Percentiles rank a stretch among this genome's conserved stretches.
These are phyloP conservation scores for Henningerozyma blattae DNA, from an alignment of 805 yeast species.

Conservation along the genomic window DNA sequence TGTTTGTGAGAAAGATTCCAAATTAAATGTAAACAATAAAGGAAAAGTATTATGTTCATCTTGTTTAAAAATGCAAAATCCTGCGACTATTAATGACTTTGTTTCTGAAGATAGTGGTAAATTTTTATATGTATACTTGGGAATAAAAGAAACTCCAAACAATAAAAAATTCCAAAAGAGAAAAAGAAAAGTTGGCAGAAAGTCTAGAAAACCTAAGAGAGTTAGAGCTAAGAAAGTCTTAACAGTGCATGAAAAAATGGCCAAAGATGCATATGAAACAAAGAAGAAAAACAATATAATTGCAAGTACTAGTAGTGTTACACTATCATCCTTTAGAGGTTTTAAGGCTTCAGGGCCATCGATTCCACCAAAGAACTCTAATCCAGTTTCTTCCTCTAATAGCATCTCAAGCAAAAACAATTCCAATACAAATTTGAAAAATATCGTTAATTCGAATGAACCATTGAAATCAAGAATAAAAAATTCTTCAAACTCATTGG, in stretches of 20 bases:
- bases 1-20: constrained; percentile 31
- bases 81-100: constrained; percentile 12
- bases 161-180: constrained; percentile 6
- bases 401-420: no score
- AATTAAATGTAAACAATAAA: constrained; percentile 26
- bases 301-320: constrained; percentile 27
- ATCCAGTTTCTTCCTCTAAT: no score
- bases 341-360: no score
- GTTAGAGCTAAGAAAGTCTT: constrained; percentile 11
- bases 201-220: constrained; percentile 10
- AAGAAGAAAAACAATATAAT: constrained; percentile 28
- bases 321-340: constrained; percentile 29
- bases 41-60: constrained; percentile 30
- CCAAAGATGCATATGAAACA: constrained; percentile 15
- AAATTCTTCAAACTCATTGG: no score
- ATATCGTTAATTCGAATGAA: no score
- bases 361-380: no score
- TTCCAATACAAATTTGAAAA: no score
- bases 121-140: constrained; percentile 36
- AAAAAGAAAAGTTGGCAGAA: constrained; percentile 29
- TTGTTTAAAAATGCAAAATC: constrained; percentile 26
- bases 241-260: constrained; percentile 18
- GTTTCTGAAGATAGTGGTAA: constrained; percentile 35
- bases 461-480: no score
- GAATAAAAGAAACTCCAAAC: constrained; percentile 30